phyloP scores from a whole-genome alignment of 2,329 filamentous ascomycete species.

The Didymosphaeria variabile region DNA sequence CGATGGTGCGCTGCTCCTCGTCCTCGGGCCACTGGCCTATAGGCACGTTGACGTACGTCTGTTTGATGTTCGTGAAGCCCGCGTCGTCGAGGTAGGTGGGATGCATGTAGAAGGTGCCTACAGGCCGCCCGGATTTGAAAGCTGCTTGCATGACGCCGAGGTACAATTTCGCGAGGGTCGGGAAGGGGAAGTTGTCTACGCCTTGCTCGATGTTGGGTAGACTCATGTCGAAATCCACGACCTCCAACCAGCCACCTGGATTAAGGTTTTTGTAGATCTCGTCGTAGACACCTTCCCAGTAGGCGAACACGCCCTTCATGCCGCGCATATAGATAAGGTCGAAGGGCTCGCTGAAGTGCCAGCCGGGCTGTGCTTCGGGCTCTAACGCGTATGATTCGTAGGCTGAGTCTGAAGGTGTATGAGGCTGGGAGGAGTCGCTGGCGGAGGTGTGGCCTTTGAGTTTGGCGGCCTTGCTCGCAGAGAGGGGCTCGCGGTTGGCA shows the following conservation, averaged over 20 bases:
- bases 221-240: slow-evolving; percentile 52
- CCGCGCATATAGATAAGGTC: slow-evolving; percentile 61
- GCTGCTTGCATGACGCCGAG: slow-evolving; percentile 48
- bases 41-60: slow-evolving; percentile 50
- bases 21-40: slow-evolving; percentile 45
- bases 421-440: slow-evolving; percentile 19
- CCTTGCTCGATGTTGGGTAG: slow-evolving; percentile 30
- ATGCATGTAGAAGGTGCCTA: slow-evolving; percentile 55
- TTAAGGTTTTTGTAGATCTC: slow-evolving; percentile 57
- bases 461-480: slow-evolving; percentile 19
- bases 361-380: slow-evolving; percentile 42
- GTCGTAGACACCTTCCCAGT: slow-evolving; percentile 57
- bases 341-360: slow-evolving; percentile 60
- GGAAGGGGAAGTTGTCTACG: slow-evolving; percentile 27
- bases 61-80: slow-evolving; percentile 56
- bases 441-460: slow-evolving; percentile 9
- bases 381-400: slow-evolving; percentile 35
- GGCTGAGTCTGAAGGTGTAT: slow-evolving; percentile 32
- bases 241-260: slow-evolving; percentile 58
- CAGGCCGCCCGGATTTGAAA: slow-evolving; percentile 51
- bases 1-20: slow-evolving; percentile 42
- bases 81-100: slow-evolving; percentile 51
- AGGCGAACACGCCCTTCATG: slow-evolving; percentile 57
- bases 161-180: slow-evolving; percentile 40
- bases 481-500: slow-evolving; percentile 32